These are phyloP conservation scores for Rhodotorula sp. DNA, from an alignment of 1,284 basidiomycete genomes.

Conservation along the genomic window DNA sequence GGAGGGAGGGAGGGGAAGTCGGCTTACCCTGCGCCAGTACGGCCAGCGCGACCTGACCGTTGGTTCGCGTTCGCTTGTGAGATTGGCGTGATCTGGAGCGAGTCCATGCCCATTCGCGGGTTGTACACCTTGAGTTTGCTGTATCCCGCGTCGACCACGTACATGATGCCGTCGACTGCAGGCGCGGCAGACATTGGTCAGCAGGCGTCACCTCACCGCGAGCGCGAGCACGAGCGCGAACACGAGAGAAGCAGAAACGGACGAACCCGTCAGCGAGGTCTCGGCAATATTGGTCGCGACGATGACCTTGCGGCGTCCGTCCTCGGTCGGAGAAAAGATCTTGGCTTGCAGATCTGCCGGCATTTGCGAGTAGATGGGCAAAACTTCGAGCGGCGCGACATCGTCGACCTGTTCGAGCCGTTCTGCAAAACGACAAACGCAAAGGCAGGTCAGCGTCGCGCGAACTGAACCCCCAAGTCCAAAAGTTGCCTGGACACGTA, in stretches of 20 bases:
- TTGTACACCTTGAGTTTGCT: slow-evolving; percentile 99
- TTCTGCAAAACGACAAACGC: slow-evolving; percentile 57
- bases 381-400: slow-evolving; percentile 75
- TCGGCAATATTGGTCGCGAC: slow-evolving; percentile 98
- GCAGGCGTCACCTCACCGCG: background rate
- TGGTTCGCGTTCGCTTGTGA: slow-evolving; percentile 92
- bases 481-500: slow-evolving; percentile 49
- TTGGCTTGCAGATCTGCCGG: slow-evolving; percentile 97
- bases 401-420: slow-evolving; percentile 88
- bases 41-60: slow-evolving; percentile 89
- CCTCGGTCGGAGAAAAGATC: slow-evolving; percentile 92
- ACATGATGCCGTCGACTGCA: slow-evolving; percentile 92
- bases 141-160: slow-evolving; percentile 93
- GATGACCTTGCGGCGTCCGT: slow-evolving; percentile 93
- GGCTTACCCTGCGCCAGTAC: slow-evolving; percentile 85
- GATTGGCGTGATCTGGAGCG: slow-evolving; percentile 96
- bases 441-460: background rate
- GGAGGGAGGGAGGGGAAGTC: background rate
- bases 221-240: background rate
- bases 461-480: background rate
- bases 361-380: slow-evolving; percentile 99
- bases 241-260: background rate
- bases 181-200: background rate
- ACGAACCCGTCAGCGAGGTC: slow-evolving; percentile 84
- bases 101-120: slow-evolving; percentile 98